A percentile compares a stretch with the other conserved stretches of the same genome.
These are phyloP conservation scores for Rhizophora apiculata DNA, from an alignment of 345 rosid genomes.

Conservation along the genomic window DNA sequence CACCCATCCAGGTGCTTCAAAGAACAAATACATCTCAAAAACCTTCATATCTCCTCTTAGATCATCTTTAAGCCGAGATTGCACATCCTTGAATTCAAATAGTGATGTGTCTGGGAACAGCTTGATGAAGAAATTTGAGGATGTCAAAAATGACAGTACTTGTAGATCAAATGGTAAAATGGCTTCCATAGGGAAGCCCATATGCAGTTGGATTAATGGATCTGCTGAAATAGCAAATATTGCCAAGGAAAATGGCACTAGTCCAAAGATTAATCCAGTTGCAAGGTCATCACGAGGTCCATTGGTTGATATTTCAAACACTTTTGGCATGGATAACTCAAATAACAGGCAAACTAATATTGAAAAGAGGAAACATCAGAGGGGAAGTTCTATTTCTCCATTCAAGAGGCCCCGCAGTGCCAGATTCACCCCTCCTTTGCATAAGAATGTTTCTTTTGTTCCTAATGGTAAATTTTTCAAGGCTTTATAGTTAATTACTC, in stretches of 20 bases:
- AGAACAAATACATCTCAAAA: constrained; percentile 37
- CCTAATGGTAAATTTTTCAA: constrained; percentile 47
- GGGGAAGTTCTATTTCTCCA: constrained; percentile 46
- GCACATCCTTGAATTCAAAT: constrained; percentile 30
- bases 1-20: constrained; percentile 37
- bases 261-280: constrained; percentile 28
- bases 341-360: constrained; percentile 30
- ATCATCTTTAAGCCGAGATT: constrained; percentile 42
- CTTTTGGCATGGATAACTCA: constrained; percentile 23
- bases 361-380: constrained; percentile 54
- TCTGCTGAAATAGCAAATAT: constrained; percentile 13
- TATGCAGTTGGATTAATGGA: constrained; percentile 16
- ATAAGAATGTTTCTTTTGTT: constrained; percentile 33
- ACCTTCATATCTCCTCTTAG: constrained; percentile 60
- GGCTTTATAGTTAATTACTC: constrained; percentile 15
- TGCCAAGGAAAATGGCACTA: constrained; percentile 28
- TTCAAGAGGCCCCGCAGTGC: constrained; percentile 84
- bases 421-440: constrained; percentile 57
- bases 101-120: constrained; percentile 41
- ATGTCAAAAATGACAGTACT: constrained; percentile 36
- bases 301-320: constrained; percentile 65
- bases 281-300: constrained; percentile 43
- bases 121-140: constrained; percentile 74
- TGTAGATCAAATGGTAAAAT: constrained; percentile 21
- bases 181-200: constrained; percentile 28